Conservation (phyloP, 768 basidiomycete genomes). For the Termitomyces sp. region DNA sequence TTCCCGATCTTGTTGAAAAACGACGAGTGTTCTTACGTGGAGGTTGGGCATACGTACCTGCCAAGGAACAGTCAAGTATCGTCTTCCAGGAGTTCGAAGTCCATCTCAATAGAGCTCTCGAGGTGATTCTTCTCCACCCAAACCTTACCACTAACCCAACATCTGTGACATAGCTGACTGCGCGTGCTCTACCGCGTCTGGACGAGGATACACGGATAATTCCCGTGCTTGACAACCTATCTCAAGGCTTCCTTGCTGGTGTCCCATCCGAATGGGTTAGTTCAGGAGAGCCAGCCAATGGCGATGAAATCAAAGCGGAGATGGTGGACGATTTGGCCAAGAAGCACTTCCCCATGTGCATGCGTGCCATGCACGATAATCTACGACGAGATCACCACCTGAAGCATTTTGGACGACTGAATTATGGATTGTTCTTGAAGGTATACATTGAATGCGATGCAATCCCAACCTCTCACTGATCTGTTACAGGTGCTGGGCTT, state of each 20-base stretch:
- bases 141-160: background rate
- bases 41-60: slow-evolving; percentile 89
- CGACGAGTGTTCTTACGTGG: slow-evolving; percentile 70
- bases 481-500: slow-evolving; percentile 75
- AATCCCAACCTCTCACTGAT: background rate
- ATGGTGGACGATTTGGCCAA: slow-evolving; percentile 86
- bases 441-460: slow-evolving; percentile 29
- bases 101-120: slow-evolving; percentile 66
- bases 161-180: slow-evolving; percentile 56
- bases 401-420: slow-evolving; percentile 87
- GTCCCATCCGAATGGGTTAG: slow-evolving; percentile 78
- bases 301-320: slow-evolving; percentile 80
- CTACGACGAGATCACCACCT: slow-evolving; percentile 77
- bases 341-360: slow-evolving; percentile 93
- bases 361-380: slow-evolving; percentile 84
- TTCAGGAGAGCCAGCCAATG: slow-evolving; percentile 38
- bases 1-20: slow-evolving; percentile 85
- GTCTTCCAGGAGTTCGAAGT: slow-evolving; percentile 82
- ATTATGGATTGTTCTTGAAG: slow-evolving; percentile 95
- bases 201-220: slow-evolving; percentile 92
- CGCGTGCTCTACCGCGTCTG: slow-evolving; percentile 80
- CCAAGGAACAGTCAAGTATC: slow-evolving; percentile 72
- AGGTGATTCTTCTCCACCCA: slow-evolving; percentile 41
- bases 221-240: slow-evolving; percentile 87
- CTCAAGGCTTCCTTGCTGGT: slow-evolving; percentile 90